Conservation (phyloP, 192 early-diverging fungal species). For the Coemansia sp. region DNA sequence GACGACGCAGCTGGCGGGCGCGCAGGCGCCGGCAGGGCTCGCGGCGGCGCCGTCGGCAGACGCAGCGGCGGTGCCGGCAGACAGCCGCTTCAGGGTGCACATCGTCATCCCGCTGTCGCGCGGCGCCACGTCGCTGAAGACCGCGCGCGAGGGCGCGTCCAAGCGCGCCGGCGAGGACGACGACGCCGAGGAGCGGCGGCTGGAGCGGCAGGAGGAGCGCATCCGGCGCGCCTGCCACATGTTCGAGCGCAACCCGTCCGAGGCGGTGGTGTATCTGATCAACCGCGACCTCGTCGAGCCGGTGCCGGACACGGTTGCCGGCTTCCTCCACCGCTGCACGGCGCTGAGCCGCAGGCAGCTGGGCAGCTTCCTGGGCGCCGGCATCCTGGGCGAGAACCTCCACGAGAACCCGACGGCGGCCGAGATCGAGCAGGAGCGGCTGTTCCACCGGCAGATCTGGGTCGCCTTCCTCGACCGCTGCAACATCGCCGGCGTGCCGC, state of each 20-base stretch:
- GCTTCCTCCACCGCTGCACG: conserved; percentile 56
- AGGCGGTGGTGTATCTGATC: conserved; percentile 53
- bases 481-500: conserved; percentile 46
- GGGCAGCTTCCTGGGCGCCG: conserved; percentile 48
- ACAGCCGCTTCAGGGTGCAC: conserved; percentile 44
- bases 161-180: conserved; percentile 48
- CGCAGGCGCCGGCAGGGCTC: not conserved
- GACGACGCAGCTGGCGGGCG: conserved; percentile 23
- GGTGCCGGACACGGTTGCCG: conserved; percentile 42
- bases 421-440: conserved; percentile 51
- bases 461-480: conserved; percentile 52
- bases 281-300: conserved; percentile 50
- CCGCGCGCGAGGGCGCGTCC: conserved; percentile 46
- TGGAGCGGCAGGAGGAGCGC: conserved; percentile 50
- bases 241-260: conserved; percentile 55
- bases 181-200: conserved; percentile 48
- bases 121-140: conserved; percentile 24
- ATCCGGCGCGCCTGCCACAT: conserved; percentile 46
- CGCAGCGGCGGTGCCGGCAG: conserved; percentile 15
- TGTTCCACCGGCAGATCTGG: conserved; percentile 56
- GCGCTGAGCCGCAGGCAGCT: conserved; percentile 56
- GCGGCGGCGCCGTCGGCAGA: conserved; percentile 37
- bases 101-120: conserved; percentile 43
- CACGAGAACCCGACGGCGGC: conserved; percentile 47
- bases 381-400: conserved; percentile 52